Percentiles rank a stretch among this genome's conserved stretches.
Conservation (phyloP, 2,329 filamentous ascomycete species). For the Talaromyces sp. region DNA sequence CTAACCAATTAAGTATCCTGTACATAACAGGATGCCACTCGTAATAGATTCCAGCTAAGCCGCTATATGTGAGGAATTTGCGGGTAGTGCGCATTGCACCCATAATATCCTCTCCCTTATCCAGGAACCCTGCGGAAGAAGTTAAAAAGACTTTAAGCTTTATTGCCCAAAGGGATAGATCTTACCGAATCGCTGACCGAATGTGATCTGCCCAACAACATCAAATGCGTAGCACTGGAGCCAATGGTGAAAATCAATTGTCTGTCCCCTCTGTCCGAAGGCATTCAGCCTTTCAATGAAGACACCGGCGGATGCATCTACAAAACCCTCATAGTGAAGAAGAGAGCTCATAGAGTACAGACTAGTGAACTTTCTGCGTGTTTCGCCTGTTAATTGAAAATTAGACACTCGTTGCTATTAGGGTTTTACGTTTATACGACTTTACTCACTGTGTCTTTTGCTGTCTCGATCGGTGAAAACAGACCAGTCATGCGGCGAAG, state of each 20-base stretch:
- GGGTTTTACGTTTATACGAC: neutral
- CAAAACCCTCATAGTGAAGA: conserved; percentile 11
- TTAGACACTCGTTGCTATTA: too few relatives aligned
- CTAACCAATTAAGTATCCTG: too few relatives aligned
- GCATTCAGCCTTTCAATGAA: conserved; percentile 1
- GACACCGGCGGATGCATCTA: conserved; percentile 4
- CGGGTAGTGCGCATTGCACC: neutral
- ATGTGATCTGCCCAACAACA: conserved; percentile 28
- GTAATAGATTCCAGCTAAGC: neutral
- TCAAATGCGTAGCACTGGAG: conserved; percentile 29
- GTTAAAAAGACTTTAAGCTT: too few relatives aligned
- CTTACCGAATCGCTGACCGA: conserved; percentile 17
- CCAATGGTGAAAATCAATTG: conserved; percentile 17
- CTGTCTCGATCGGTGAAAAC: too few relatives aligned
- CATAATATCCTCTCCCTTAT: neutral
- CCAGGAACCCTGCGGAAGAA: neutral
- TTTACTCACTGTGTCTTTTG: too few relatives aligned
- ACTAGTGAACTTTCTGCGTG: conserved; percentile 10
- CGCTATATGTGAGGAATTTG: neutral
- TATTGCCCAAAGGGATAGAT: too few relatives aligned
- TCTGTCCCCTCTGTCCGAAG: neutral
- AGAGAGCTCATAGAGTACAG: conserved; percentile 19
- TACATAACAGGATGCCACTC: neutral
- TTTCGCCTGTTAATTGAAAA: neutral
- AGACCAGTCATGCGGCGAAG: neutral